Base-by-base conservation (phyloP, 768 basidiomycete genomes). In the Hericium rajendrae region DNA sequence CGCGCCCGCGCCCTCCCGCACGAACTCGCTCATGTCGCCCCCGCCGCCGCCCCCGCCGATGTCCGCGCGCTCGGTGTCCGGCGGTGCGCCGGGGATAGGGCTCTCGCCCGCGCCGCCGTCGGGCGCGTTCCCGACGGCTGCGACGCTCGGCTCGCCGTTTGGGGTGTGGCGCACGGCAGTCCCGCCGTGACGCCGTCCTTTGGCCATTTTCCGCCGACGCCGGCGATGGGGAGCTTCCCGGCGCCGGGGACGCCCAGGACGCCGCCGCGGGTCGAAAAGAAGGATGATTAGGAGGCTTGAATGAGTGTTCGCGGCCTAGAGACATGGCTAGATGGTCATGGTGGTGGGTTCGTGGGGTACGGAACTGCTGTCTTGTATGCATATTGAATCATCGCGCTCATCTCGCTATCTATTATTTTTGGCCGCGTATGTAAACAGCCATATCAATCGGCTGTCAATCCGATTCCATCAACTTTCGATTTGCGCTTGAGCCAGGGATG, bases 201-300 rank as follows among this genome's bases (percentile, higher is more conserved):
- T 57, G 57, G 63, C 18, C 64, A 69, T 49, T 73, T 75, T 67
- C 72, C 71, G 18, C 71, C 69, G 1, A 72, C 72, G 51, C 72
- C 71, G 3, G 67, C 65, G 38, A 63, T 70, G n/a, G 64, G 59
- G 24, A 60, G 13, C n/a, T 53, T 53, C 52, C 52, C 52, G 9
- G 11, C 9, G 16, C 37, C 52, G 38, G 5, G 26, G 38, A 37
- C 26, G 15, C 52, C 52, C 12, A 53, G 38, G 52, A 18, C 38
- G 37, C 52, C 52, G n/a, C 32, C 38, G n/a, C 28, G 52, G n/a
- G 32, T 12, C 4, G 32, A 13, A 9, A 39, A 37, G 52, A 53
- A 53, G 52, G 38, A 53, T 20, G 52, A 53, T 20, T 53, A 53
- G 52, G n/a, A 26, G 20, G 49, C 26, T 32, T 10, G 32, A 8